Percentiles rank a stretch among this genome's conserved stretches.
phyloP scores from a whole-genome alignment of 805 yeast species.

The Wickerhamiella slavikovae region DNA sequence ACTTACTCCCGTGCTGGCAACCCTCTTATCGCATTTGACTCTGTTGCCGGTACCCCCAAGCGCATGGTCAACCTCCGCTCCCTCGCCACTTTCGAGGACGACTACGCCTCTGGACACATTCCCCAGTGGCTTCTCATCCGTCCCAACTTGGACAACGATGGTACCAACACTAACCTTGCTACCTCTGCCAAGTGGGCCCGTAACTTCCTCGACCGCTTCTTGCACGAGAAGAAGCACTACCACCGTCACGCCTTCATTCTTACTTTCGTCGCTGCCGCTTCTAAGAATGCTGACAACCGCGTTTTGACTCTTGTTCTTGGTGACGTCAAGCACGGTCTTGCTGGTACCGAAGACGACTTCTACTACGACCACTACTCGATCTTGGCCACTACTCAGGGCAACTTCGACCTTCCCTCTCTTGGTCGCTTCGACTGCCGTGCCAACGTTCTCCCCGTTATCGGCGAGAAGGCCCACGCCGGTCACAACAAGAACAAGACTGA shows the following conservation, averaged over 20 bases:
- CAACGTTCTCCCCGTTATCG: constrained; percentile 26
- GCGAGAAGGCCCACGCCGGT: constrained; percentile 17
- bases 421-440: constrained; percentile 33
- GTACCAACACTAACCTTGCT: constrained; percentile 28
- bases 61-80: constrained; percentile 28
- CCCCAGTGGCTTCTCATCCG: constrained; percentile 35
- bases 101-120: constrained; percentile 21
- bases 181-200: constrained; percentile 28
- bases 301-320: constrained; percentile 28
- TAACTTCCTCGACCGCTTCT: constrained; percentile 24
- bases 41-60: constrained; percentile 18
- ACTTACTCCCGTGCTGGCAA: constrained; percentile 27
- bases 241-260: constrained; percentile 28
- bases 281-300: constrained; percentile 24
- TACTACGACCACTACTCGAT: constrained; percentile 34
- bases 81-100: constrained; percentile 25
- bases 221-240: constrained; percentile 19
- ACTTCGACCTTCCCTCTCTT: constrained; percentile 29
- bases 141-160: constrained; percentile 34
- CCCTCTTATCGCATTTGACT: constrained; percentile 26
- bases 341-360: constrained; percentile 26
- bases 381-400: constrained; percentile 28
- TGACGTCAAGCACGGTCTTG: constrained; percentile 23
- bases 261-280: constrained; percentile 31
- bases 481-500: constrained; percentile 7